Percentiles rank a stretch among this genome's conserved stretches.
phyloP scores from a whole-genome alignment of 345 rosid species.

The Salix caprea region DNA sequence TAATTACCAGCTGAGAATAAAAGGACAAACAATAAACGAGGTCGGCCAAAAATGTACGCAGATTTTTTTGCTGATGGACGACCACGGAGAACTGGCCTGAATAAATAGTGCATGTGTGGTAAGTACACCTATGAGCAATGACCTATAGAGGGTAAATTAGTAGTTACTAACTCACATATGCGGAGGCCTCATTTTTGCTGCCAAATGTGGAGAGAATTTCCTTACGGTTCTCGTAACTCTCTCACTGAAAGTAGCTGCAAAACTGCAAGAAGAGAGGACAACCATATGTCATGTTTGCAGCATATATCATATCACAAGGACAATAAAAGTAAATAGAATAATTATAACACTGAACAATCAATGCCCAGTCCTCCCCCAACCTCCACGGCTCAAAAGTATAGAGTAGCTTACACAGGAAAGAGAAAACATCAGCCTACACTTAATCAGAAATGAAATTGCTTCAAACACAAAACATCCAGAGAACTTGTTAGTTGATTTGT shows the following conservation, averaged over 20 bases:
- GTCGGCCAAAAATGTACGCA: constrained; percentile 71
- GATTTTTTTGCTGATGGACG: constrained; percentile 83
- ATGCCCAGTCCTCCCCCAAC: neutral
- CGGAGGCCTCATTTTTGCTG: constrained; percentile 98
- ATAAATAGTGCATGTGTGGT: constrained; percentile 13
- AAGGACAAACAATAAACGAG: constrained; percentile 86
- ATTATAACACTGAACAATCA: neutral
- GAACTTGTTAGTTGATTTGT: neutral
- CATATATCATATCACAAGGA: neutral
- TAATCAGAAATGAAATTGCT: neutral
- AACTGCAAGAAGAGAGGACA: constrained; percentile 40
- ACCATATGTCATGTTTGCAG: neutral
- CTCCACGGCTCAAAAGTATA: neutral
- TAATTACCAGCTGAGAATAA: constrained; percentile 63
- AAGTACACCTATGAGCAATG: neutral
- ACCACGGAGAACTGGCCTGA: constrained; percentile 92
- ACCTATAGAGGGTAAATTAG: neutral
- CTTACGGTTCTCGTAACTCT: constrained; percentile 83
- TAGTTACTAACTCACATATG: constrained; percentile 50
- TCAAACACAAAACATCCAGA: neutral
- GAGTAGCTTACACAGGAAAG: neutral
- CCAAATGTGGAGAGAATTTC: constrained; percentile 88
- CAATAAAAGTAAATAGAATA: neutral
- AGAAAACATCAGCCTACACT: neutral
- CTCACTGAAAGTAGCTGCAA: constrained; percentile 92